Percentiles rank a stretch among this genome's conserved stretches.
Conservation (phyloP, 2,329 filamentous ascomycete genomes). For the Colletotrichum tabaci region DNA sequence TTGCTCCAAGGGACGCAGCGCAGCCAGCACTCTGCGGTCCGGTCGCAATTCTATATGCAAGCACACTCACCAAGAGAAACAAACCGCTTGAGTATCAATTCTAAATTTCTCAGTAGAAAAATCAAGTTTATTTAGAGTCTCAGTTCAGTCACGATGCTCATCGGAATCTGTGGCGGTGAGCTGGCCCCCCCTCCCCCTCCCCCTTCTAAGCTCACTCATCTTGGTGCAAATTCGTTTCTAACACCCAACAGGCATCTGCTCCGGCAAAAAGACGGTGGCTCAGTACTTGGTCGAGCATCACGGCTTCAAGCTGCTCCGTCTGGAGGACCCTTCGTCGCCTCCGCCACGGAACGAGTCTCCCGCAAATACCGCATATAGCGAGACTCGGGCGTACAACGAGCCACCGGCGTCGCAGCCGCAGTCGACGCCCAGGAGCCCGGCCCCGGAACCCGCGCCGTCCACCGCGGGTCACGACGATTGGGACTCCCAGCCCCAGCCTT, state of each 20-base stretch:
- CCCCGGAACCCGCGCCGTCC: conserved; percentile 9
- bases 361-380: not conserved
- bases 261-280: conserved; percentile 92
- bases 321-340: conserved; percentile 54
- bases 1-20: not conserved
- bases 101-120: not conserved
- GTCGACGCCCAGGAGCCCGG: not conserved
- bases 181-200: conserved; percentile 9
- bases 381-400: too few relatives aligned
- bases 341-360: conserved; percentile 24
- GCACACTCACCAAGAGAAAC: not conserved
- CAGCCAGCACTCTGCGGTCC: conserved; percentile 3
- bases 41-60: not conserved
- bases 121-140: too few relatives aligned
- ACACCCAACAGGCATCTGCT: conserved; percentile 80
- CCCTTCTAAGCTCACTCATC: not conserved
- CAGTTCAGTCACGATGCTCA: conserved; percentile 71
- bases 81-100: not conserved
- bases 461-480: not conserved
- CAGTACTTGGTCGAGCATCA: conserved; percentile 89
- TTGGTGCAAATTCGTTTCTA: not conserved
- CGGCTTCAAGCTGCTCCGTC: conserved; percentile 81
- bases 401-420: too few relatives aligned
- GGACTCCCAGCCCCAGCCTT: not conserved
- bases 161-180: conserved; percentile 82